Evolutionary conservation across 2,329 filamentous ascomycete genomes (phyloP).

Genomic region (Aspergillus fumigatus): DNA sequence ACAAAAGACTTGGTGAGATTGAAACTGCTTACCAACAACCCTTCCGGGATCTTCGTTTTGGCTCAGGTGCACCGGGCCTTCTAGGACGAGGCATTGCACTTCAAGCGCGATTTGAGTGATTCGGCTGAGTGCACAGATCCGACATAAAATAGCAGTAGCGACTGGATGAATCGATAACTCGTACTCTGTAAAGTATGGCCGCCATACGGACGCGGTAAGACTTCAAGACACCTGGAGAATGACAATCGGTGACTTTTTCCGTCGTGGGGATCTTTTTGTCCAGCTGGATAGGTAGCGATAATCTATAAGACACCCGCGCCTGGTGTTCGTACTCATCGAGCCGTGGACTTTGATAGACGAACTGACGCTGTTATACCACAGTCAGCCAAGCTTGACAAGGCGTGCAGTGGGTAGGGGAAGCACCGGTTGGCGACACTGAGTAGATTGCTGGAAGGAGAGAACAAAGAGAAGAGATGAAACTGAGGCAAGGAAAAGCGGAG

Average conservation of each 20-base stretch:
- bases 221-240: conserved; percentile 7
- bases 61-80: conserved; percentile 58
- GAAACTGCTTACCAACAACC: conserved; percentile 58
- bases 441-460: background rate
- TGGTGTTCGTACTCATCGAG: conserved; percentile 34
- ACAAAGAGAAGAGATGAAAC: background rate
- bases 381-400: background rate
- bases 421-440: background rate
- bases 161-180: conserved; percentile 15
- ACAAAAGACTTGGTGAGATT: background rate
- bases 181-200: conserved; percentile 16
- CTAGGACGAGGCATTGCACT: conserved; percentile 59
- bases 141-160: conserved; percentile 11
- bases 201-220: conserved; percentile 21
- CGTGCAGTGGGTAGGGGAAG: conserved; percentile 1
- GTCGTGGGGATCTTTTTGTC: conserved; percentile 25
- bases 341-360: conserved; percentile 20
- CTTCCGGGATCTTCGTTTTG: conserved; percentile 63
- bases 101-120: conserved; percentile 10
- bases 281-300: conserved; percentile 34
- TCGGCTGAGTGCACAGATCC: conserved; percentile 12
- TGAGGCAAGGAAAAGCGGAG: conserved; percentile 2
- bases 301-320: conserved; percentile 32
- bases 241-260: conserved; percentile 19
- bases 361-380: conserved; percentile 1